Base-by-base conservation (phyloP, 2,329 filamentous ascomycete genomes). In the Diaporthe sp. region DNA sequence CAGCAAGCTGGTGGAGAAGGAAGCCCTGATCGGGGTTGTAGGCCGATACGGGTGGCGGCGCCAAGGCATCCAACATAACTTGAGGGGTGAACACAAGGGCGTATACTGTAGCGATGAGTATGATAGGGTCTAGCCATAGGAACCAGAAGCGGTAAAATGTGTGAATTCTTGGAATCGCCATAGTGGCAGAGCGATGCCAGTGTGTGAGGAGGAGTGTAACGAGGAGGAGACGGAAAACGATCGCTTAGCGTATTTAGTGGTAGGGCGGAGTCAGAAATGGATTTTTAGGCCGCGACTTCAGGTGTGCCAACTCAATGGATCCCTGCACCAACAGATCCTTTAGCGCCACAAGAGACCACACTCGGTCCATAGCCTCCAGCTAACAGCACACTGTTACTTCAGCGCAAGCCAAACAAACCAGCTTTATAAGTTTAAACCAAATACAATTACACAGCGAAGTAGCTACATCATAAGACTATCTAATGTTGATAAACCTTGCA, bases 101-200 rank as follows among this genome's bases (percentile, higher is more conserved):
- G 45, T 74, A 76, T 61, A 77, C 71, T 9, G 78, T 78, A 22
- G 71, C 77, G 22, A 72, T 9, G 1, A 79, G 25, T 17, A 66
- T 47, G 15, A 77, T 1, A 25, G 78, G 78, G 19, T 80, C 77
- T 1, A 80, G n/a, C 42, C 66, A 79, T 0, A 74, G 78, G 70
- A 79, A 80, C 78, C 78, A 80, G 45, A 77, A 19, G 64, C 76
- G 75, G 71, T 80, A 80, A 52, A 80, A 79, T 22, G 28, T n/a
- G 64, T 75, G 66, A 50, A 76, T 75, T 0, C 58, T 60, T 30
- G 68, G 67, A 0, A 42, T 70, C 2, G 74, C 50, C 75, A 75
- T 77, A 42, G 35, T 72, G 42, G 8, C n/a, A 25, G 47, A 52
- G n/a, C n/a, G n/a, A n/a, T n/a, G n/a, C 22, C 2, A 4, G 25